Conservation (phyloP, 306 rosid genomes). For the Aeschynomene evenia region DNA sequence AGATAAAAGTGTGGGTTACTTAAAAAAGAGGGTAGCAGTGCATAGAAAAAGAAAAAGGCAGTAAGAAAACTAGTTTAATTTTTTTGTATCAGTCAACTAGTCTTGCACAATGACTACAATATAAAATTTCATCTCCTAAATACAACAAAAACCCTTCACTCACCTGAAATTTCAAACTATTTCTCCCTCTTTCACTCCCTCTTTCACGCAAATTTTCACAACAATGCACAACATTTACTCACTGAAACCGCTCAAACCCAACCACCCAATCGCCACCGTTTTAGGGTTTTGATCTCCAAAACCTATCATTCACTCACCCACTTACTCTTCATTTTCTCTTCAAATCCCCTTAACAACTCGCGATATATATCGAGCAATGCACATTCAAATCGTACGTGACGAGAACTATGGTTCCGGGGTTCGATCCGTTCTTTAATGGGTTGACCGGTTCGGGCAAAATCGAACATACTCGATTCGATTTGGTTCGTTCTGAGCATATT, state of each 20-base stretch:
- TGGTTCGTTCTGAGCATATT: conserved; percentile 92
- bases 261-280: conserved; percentile 11
- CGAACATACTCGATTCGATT: conserved; percentile 91
- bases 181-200: not conserved
- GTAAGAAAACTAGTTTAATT: too few relatives aligned
- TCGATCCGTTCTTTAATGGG: conserved; percentile 85
- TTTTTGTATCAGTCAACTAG: too few relatives aligned
- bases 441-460: conserved; percentile 94
- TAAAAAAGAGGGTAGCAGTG: too few relatives aligned
- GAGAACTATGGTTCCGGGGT: conserved; percentile 88
- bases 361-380: conserved; percentile 43
- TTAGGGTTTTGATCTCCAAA: conserved; percentile 48
- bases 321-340: not conserved
- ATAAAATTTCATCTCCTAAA: too few relatives aligned
- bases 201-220: not conserved
- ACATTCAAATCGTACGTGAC: conserved; percentile 76
- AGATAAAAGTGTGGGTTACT: too few relatives aligned
- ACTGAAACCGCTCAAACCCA: not conserved
- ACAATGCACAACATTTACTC: conserved; percentile 25
- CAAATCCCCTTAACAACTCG: not conserved
- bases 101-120: too few relatives aligned
- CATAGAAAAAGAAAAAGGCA: too few relatives aligned
- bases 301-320: conserved; percentile 13
- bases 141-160: not conserved
- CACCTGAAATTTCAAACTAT: not conserved